phyloP scores from a whole-genome alignment of 2,329 filamentous ascomycete genomes.

The Cladosporium sp. region DNA sequence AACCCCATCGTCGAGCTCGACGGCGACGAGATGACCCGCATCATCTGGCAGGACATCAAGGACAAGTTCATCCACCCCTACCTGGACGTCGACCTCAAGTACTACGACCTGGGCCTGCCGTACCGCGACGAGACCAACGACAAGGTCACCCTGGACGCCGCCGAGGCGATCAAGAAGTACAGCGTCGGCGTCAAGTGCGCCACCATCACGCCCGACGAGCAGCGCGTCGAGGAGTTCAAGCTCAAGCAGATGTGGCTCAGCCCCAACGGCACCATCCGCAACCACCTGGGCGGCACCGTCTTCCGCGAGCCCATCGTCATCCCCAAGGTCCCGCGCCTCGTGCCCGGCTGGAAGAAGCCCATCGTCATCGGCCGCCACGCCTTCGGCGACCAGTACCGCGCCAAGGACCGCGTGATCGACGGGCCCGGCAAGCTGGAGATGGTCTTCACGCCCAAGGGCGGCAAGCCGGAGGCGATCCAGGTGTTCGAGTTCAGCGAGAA shows the following conservation, averaged over 20 bases:
- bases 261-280: conserved; percentile 81
- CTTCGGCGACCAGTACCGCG: conserved; percentile 97
- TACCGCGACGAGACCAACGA: conserved; percentile 96
- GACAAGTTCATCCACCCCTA: conserved; percentile 97
- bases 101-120: conserved; percentile 59
- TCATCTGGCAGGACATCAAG: conserved; percentile 99
- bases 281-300: conserved; percentile 79
- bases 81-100: conserved; percentile 92
- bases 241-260: conserved; percentile 99
- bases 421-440: conserved; percentile 86
- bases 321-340: conserved; percentile 81
- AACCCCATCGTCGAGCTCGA: conserved; percentile 98
- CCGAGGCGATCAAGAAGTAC: conserved; percentile 98
- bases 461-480: conserved; percentile 75
- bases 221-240: conserved; percentile 93
- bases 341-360: conserved; percentile 96
- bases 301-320: conserved; percentile 99
- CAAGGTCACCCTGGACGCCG: conserved; percentile 89
- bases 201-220: conserved; percentile 97
- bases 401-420: conserved; percentile 80
- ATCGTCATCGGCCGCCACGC: conserved; percentile 99
- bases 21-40: conserved; percentile 90
- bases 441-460: conserved; percentile 81
- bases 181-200: conserved; percentile 98
- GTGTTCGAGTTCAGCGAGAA: conserved; percentile 84